A percentile compares a stretch with the other conserved stretches of the same genome.
Conservation (phyloP, 163 green algal species). For the Chlamydomonas reinhardtii region DNA sequence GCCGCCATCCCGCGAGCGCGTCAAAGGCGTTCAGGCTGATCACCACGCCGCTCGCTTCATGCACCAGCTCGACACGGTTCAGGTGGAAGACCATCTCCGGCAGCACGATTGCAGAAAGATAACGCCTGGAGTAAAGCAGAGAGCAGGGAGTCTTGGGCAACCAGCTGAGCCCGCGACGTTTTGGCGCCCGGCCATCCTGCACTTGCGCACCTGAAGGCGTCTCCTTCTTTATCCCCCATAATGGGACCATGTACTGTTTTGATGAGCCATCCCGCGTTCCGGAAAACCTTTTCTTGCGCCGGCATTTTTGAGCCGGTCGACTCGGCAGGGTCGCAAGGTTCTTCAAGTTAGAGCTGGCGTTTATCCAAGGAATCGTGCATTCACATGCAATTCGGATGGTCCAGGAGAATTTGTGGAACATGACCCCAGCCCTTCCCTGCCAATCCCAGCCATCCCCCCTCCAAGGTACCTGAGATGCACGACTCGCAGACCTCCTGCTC, state of each 20-base stretch:
- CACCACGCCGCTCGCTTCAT: slow-evolving; percentile 73
- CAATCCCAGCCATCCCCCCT: too few relatives aligned
- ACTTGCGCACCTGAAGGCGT: slow-evolving; percentile 58
- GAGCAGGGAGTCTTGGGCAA: too few relatives aligned
- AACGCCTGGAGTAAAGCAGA: background rate
- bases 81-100: slow-evolving; percentile 92
- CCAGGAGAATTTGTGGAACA: too few relatives aligned
- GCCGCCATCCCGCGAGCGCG: slow-evolving; percentile 77
- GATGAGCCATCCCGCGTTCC: slow-evolving; percentile 69
- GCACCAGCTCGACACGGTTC: slow-evolving; percentile 79
- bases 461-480: too few relatives aligned
- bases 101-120: slow-evolving; percentile 47
- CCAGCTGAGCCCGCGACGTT: background rate
- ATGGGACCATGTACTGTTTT: slow-evolving; percentile 66
- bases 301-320: background rate
- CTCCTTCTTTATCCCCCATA: slow-evolving; percentile 72
- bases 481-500: too few relatives aligned
- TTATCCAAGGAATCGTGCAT: too few relatives aligned
- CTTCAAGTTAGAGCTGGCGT: too few relatives aligned
- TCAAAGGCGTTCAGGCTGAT: slow-evolving; percentile 85
- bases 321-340: too few relatives aligned
- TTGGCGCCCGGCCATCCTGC: background rate
- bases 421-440: too few relatives aligned
- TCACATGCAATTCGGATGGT: too few relatives aligned
- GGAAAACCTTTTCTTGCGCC: slow-evolving; percentile 25